Percentiles rank a stretch among this genome's conserved stretches.
These are phyloP conservation scores for Acanthamoeba divionensis DNA, from an alignment of 208 protist genomes.

Conservation along the genomic window DNA sequence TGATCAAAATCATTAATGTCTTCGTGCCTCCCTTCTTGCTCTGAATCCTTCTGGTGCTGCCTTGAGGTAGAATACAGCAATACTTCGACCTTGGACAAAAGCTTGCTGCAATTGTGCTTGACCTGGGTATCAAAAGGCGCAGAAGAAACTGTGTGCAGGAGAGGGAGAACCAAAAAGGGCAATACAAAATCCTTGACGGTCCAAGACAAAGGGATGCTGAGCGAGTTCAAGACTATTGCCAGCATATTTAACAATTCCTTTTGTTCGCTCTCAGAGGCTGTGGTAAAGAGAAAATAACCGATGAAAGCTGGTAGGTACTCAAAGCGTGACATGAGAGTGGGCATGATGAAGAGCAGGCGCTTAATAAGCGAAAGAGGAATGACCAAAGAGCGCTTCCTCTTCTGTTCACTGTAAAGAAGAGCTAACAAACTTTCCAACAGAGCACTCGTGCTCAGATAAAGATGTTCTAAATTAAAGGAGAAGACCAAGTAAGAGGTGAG, in stretches of 20 bases:
- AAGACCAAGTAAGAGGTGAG: neutral
- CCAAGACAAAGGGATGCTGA: neutral
- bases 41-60: neutral
- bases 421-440: neutral
- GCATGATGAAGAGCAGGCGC: neutral
- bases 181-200: constrained; percentile 7
- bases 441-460: too few relatives aligned
- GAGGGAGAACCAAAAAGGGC: neutral
- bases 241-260: neutral
- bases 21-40: neutral
- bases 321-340: neutral
- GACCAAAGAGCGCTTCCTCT: neutral
- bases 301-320: neutral
- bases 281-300: neutral
- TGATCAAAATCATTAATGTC: too few relatives aligned
- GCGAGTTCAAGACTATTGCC: neutral
- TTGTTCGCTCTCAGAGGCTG: neutral
- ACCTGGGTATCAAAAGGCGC: neutral
- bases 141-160: constrained; percentile 7
- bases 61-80: neutral
- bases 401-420: neutral
- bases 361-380: neutral
- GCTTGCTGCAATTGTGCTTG: neutral
- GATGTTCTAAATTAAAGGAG: too few relatives aligned
- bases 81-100: neutral